A percentile compares a stretch with the other conserved stretches of the same genome.
phyloP scores from a whole-genome alignment of 805 yeast species.

The Cyberlindnera suaveolens region DNA sequence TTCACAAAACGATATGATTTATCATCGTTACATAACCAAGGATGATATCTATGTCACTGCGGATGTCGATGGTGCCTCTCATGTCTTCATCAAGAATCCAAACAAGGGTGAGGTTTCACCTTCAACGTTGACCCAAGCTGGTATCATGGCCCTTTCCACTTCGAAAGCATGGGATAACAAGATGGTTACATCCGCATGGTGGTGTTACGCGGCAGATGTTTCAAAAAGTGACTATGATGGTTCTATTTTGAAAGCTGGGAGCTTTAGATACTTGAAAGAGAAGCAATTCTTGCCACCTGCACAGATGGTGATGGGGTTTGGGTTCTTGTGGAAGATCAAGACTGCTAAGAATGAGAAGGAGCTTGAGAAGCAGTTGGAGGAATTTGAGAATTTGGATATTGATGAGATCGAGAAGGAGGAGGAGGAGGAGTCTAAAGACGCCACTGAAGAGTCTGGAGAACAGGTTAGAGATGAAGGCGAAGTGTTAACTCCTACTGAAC shows the following conservation, averaged over 20 bases:
- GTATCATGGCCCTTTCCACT: conserved; percentile 72
- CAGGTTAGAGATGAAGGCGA: conserved; percentile 7
- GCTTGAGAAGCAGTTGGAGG: conserved; percentile 24
- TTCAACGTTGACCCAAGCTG: conserved; percentile 83
- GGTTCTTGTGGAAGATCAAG: conserved; percentile 66
- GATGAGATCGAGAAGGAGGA: conserved; percentile 8
- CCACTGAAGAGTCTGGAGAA: conserved; percentile 17
- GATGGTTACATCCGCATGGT: conserved; percentile 79
- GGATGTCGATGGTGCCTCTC: conserved; percentile 66
- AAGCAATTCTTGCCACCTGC: conserved; percentile 66
- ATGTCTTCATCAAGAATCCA: conserved; percentile 80
- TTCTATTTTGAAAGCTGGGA: conserved; percentile 56
- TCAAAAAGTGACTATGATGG: conserved; percentile 63
- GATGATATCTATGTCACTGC: conserved; percentile 70
- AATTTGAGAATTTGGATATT: conserved; percentile 14
- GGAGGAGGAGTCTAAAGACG: conserved; percentile 7
- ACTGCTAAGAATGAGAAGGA: conserved; percentile 42
- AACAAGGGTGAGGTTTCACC: conserved; percentile 75
- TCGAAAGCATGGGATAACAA: conserved; percentile 90
- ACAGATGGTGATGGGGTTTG: conserved; percentile 89
- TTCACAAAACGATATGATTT: conserved; percentile 72
- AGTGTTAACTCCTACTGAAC: background rate
- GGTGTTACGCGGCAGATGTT: conserved; percentile 61
- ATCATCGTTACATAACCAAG: conserved; percentile 67
- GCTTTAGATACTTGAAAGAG: conserved; percentile 46